Conservation (phyloP, 1,284 basidiomycete species). For the Cryptococcus amylolentus region DNA sequence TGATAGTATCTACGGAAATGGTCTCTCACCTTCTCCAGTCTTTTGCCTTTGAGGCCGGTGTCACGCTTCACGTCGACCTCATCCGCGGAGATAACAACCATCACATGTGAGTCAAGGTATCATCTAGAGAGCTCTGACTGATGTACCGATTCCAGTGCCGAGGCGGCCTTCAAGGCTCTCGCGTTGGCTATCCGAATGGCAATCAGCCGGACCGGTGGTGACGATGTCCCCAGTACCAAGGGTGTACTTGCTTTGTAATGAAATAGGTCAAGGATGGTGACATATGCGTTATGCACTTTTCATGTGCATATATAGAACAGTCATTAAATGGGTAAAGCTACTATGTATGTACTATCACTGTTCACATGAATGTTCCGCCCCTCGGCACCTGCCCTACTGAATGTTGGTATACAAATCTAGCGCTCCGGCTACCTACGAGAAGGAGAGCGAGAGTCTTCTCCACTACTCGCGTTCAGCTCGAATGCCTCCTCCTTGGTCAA, state of each 20-base stretch:
- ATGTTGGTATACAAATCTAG: neutral
- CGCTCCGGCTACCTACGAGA: neutral
- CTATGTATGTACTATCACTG: neutral
- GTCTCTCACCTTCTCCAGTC: slow-evolving; percentile 56
- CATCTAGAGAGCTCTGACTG: neutral
- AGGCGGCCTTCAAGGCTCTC: slow-evolving; percentile 96
- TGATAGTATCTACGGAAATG: slow-evolving; percentile 84
- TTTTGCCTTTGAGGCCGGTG: slow-evolving; percentile 49
- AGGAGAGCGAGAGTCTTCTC: neutral
- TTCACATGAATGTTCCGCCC: neutral
- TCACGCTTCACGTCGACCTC: slow-evolving; percentile 75
- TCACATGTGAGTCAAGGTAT: slow-evolving; percentile 69
- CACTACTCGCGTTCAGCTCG: slow-evolving; percentile 20
- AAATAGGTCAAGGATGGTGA: neutral
- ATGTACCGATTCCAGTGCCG: slow-evolving; percentile 61
- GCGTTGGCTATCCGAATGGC: slow-evolving; percentile 94
- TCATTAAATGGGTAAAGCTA: no score
- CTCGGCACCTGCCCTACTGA: neutral
- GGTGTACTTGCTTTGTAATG: slow-evolving; percentile 64
- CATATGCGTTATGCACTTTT: neutral
- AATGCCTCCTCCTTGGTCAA: slow-evolving; percentile 39
- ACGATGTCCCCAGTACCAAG: slow-evolving; percentile 96
- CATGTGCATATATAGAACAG: neutral
- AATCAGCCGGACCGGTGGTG: slow-evolving; percentile 79
- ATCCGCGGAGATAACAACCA: slow-evolving; percentile 96